Percentiles rank a stretch among this genome's conserved stretches.
phyloP scores from a whole-genome alignment of 805 yeast genomes.

The Kuraishia hungarica region DNA sequence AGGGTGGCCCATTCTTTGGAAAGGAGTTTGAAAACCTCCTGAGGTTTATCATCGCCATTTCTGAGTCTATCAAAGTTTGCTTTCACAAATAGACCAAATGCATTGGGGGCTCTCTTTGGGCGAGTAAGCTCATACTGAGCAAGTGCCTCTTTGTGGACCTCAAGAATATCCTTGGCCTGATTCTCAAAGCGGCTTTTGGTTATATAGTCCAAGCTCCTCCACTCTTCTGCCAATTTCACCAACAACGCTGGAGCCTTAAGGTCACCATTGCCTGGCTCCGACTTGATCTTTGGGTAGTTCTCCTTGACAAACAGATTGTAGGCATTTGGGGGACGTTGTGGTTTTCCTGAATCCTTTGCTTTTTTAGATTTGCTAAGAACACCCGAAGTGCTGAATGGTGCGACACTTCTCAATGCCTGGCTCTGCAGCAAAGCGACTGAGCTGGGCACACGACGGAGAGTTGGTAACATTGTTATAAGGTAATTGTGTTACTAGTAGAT shows the following conservation, averaged over 20 bases:
- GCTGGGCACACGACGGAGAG: background rate
- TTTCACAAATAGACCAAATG: background rate
- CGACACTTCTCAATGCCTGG: background rate
- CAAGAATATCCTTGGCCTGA: background rate
- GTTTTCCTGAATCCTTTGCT: background rate
- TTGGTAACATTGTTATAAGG: background rate
- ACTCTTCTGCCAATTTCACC: background rate
- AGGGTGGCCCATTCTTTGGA: constrained; percentile 1
- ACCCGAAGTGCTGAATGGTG: background rate
- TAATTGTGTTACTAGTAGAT: background rate
- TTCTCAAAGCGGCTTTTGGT: background rate
- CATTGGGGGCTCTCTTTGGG: background rate
- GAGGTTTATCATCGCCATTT: background rate
- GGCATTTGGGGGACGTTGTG: background rate
- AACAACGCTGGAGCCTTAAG: background rate
- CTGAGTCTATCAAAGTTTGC: background rate
- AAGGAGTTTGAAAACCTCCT: background rate
- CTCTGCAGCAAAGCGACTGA: background rate
- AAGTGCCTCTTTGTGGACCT: background rate
- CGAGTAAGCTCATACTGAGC: background rate
- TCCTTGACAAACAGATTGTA: constrained; percentile 1
- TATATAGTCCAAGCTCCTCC: background rate
- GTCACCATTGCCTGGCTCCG: background rate
- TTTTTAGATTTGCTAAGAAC: background rate
- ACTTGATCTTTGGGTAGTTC: background rate